Conservation (phyloP, 306 rosid genomes). For the Geum urbanum region DNA sequence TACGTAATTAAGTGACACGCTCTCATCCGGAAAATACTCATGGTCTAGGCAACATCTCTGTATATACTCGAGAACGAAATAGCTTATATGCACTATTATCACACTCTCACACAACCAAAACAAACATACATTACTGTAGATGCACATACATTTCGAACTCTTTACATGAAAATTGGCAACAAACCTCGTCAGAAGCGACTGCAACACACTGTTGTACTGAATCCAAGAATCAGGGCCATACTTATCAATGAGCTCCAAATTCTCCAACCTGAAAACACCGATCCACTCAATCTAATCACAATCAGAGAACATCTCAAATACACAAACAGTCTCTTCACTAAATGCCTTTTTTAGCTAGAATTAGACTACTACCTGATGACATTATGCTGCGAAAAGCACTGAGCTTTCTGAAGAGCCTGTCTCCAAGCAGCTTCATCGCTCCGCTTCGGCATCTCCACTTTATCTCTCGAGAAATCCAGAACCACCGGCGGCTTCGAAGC, state of each 20-base stretch:
- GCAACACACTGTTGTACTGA: constrained; percentile 70
- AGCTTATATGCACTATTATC: too few species aligned
- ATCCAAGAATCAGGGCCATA: constrained; percentile 87
- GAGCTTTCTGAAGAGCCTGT: constrained; percentile 67
- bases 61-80: neutral
- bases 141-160: too few species aligned
- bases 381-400: constrained; percentile 65
- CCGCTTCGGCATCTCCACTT: constrained; percentile 61
- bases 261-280: constrained; percentile 65
- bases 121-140: too few species aligned
- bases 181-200: constrained; percentile 70
- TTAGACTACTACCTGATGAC: constrained; percentile 45
- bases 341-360: neutral
- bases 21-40: too few species aligned
- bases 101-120: neutral
- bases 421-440: constrained; percentile 91
- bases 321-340: too few species aligned
- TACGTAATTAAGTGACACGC: too few species aligned
- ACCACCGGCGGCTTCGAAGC: constrained; percentile 80
- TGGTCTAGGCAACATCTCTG: constrained; percentile 4
- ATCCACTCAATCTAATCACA: too few species aligned
- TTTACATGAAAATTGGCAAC: constrained; percentile 21
- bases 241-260: constrained; percentile 75
- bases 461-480: constrained; percentile 67
- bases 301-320: too few species aligned